phyloP scores from a whole-genome alignment of 495 filamentous ascomycete species.

The Xylaria acuta region DNA sequence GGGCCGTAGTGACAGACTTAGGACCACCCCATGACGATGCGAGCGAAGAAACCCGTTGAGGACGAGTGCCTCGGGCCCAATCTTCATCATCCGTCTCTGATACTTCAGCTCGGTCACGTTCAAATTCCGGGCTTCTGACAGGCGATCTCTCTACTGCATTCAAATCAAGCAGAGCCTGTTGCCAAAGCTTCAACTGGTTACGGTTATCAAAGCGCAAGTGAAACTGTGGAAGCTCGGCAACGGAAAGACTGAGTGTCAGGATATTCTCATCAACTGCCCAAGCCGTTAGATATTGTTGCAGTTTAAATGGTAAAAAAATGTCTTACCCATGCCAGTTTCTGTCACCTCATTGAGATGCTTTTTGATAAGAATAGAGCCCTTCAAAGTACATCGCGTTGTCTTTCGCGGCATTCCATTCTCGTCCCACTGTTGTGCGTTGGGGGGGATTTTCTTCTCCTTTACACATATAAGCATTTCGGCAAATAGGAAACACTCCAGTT shows the following conservation, averaged over 20 bases:
- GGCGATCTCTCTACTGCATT: slow-evolving; percentile 69
- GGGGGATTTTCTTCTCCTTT: slow-evolving; percentile 84
- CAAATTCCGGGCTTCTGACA: slow-evolving; percentile 70
- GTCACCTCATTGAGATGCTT: slow-evolving; percentile 91
- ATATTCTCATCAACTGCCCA: slow-evolving; percentile 72
- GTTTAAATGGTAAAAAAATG: slow-evolving; percentile 26
- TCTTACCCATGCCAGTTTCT: slow-evolving; percentile 61
- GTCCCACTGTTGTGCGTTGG: slow-evolving; percentile 60
- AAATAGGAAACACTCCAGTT: slow-evolving; percentile 96
- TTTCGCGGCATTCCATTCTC: slow-evolving; percentile 65
- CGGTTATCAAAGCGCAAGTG: slow-evolving; percentile 90
- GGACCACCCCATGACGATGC: slow-evolving; percentile 78
- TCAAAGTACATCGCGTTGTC: slow-evolving; percentile 81
- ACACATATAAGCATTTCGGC: slow-evolving; percentile 99
- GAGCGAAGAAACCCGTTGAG: slow-evolving; percentile 83
- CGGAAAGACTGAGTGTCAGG: slow-evolving; percentile 88
- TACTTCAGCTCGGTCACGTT: slow-evolving; percentile 69
- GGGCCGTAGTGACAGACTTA: slow-evolving; percentile 75
- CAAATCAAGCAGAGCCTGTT: slow-evolving; percentile 83
- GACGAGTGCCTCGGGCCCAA: slow-evolving; percentile 71
- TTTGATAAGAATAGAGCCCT: slow-evolving; percentile 98
- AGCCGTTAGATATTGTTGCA: slow-evolving; percentile 42
- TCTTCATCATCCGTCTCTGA: slow-evolving; percentile 93
- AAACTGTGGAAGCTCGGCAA: slow-evolving; percentile 94
- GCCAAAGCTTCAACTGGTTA: slow-evolving; percentile 88